phyloP scores from a whole-genome alignment of 192 early-diverging fungal species.

The Podila epicladia region DNA sequence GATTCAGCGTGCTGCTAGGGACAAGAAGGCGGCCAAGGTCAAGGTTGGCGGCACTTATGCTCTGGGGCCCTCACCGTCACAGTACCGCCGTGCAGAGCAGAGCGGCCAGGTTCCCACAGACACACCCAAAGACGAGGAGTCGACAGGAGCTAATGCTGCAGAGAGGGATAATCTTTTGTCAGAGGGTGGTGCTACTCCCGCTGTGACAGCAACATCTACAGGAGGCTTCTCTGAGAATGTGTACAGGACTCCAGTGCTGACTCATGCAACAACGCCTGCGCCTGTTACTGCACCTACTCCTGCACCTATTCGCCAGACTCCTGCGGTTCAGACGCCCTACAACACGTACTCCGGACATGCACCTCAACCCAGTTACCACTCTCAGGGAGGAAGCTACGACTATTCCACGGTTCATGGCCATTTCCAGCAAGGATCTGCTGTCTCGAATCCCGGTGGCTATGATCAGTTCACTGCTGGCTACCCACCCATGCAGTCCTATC shows the following conservation, averaged over 20 bases:
- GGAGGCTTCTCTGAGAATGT: conserved; percentile 24
- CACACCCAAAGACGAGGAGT: conserved; percentile 27
- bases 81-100: conserved; percentile 32
- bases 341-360: conserved; percentile 22
- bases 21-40: conserved; percentile 39
- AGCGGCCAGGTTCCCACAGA: conserved; percentile 6
- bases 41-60: conserved; percentile 36
- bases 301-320: neutral
- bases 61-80: conserved; percentile 39
- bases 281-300: conserved; percentile 15
- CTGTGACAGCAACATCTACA: neutral
- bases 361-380: conserved; percentile 27
- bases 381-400: conserved; percentile 14
- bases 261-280: conserved; percentile 7
- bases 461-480: conserved; percentile 7
- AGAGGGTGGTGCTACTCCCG: conserved; percentile 9
- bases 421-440: conserved; percentile 20
- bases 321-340: conserved; percentile 3
- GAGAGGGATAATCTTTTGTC: neutral
- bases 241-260: conserved; percentile 21
- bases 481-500: conserved; percentile 7
- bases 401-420: conserved; percentile 21
- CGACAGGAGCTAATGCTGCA: neutral
- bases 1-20: conserved; percentile 25
- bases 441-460: conserved; percentile 14